phyloP scores from a whole-genome alignment of 352 stramenopile genomes.

The Phytophthora megakarya region DNA sequence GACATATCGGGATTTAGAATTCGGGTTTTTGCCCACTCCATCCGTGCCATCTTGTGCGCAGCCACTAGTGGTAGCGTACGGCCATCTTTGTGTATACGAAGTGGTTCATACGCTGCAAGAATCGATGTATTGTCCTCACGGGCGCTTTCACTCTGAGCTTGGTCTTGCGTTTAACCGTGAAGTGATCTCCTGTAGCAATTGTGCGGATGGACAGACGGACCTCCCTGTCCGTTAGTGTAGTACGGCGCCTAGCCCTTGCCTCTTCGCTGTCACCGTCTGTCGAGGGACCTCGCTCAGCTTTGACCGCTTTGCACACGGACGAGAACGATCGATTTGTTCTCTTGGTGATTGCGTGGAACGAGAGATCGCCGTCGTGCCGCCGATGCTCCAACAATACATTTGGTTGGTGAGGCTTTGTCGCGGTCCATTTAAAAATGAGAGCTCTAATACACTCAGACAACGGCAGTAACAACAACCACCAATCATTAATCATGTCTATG shows the following conservation, averaged over 20 bases:
- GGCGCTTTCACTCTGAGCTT: neutral
- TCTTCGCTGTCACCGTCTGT: neutral
- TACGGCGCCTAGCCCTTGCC: neutral
- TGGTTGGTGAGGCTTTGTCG: neutral
- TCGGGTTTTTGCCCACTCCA: slow-evolving; percentile 2
- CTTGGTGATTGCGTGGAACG: neutral
- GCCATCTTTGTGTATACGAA: slow-evolving; percentile 16
- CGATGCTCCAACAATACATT: slow-evolving; percentile 6
- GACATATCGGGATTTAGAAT: slow-evolving; percentile 2
- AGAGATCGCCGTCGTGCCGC: slow-evolving; percentile 1
- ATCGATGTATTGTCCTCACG: neutral
- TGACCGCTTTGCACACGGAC: slow-evolving; percentile 3
- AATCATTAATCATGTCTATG: no score
- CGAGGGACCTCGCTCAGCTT: neutral
- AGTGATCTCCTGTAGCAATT: neutral
- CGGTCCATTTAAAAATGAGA: slow-evolving; percentile 7
- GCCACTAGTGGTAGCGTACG: slow-evolving; percentile 2
- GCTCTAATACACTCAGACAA: no score
- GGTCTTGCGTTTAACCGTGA: slow-evolving; percentile 1
- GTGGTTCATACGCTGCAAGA: neutral
- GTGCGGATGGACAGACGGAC: neutral
- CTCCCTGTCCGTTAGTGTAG: slow-evolving; percentile 3
- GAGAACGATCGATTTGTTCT: neutral
- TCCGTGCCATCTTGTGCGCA: slow-evolving; percentile 4
- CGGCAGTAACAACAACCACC: no score